Base-by-base conservation (phyloP, 192 early-diverging fungal genomes). In the Pilobolus umbonatus region DNA sequence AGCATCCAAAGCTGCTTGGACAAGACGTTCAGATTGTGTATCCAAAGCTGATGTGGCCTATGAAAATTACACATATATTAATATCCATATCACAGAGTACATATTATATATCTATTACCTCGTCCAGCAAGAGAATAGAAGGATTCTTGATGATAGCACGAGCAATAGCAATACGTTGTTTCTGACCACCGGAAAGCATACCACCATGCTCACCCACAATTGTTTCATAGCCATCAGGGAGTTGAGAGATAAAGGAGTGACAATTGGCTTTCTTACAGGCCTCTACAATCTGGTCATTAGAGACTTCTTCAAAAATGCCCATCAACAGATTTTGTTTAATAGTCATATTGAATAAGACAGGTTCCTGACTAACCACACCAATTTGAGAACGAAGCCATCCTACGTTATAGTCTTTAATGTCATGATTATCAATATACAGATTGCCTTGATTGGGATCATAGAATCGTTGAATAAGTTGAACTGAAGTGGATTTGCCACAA, bases 91-190 rank as follows among this genome's bases (percentile, higher is more conserved):
- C 1, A 48, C 7, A 51, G 26, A 42, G 1, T 50, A 51, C n/a
- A 24, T 19, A 32, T 24, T 21, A 47, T 22, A 12, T 51, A 38
- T 44, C 8, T 50, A 15, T 51, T 50, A 61, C 64, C 38, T 65
- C 64, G 25, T 65, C 64, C 26, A 65, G 48, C 4, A 65, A 50
- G 21, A 68, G 47, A 19, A 96, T 90, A 19, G 68, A 71, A 1
- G 95, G 93, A 75, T 95, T 88, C 68, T 91, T 91, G 54, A 95
- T 79, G 57, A 98, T 72, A 8, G 92, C 91, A 29, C 95, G 82
- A 12, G 95, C 94, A 84, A 98, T 96, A 42, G 93, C 92, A 56
- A 96, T 91, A 58, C 96, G 89, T 65, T 95, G 96, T 72, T 95
- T 95, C 69, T 98, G 95, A 14, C 95, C 95, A 52, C 94, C 95